Evolutionary conservation across 192 early-diverging fungal species (phyloP).

Genomic region (Fimicolochytrium jonesii): DNA sequence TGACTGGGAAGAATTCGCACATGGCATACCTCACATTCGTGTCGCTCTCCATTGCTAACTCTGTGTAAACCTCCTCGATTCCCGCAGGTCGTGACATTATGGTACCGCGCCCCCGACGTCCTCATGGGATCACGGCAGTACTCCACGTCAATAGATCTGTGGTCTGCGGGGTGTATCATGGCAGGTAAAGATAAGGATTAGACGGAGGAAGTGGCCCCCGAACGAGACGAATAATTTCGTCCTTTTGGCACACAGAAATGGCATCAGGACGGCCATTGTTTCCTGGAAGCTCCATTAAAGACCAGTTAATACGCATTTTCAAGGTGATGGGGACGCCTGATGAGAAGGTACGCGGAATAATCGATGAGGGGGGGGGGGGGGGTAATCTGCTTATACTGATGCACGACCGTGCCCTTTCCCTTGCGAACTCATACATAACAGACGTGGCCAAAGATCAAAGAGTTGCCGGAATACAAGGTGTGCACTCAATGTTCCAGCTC

Average conservation of each 20-base stretch:
- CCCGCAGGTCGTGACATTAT: slow-evolving; percentile 90
- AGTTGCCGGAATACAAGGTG: slow-evolving; percentile 86
- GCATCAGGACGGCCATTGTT: slow-evolving; percentile 79
- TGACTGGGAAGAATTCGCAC: too few species aligned
- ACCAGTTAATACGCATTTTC: slow-evolving; percentile 89
- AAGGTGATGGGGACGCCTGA: slow-evolving; percentile 77
- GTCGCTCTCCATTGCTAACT: too few species aligned
- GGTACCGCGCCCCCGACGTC: slow-evolving; percentile 95
- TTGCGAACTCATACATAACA: background rate
- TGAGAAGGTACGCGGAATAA: slow-evolving; percentile 50
- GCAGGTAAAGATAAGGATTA: too few species aligned
- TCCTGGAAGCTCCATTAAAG: slow-evolving; percentile 79
- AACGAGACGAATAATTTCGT: too few species aligned
- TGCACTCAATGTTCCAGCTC: slow-evolving; percentile 1
- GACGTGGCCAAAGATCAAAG: slow-evolving; percentile 79
- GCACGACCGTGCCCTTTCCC: too few species aligned
- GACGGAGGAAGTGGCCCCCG: too few species aligned
- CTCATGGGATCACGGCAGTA: slow-evolving; percentile 91
- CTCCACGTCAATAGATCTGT: slow-evolving; percentile 91
- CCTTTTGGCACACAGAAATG: slow-evolving; percentile 27
- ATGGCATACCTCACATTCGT: too few species aligned
- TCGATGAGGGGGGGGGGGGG: too few species aligned
- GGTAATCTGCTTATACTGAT: too few species aligned
- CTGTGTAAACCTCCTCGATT: too few species aligned
- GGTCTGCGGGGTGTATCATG: slow-evolving; percentile 95